Percentiles rank a stretch among this genome's conserved stretches.
These are phyloP conservation scores for Monosporascus sp. DNA, from an alignment of 2,329 filamentous ascomycete species.

Conservation along the genomic window DNA sequence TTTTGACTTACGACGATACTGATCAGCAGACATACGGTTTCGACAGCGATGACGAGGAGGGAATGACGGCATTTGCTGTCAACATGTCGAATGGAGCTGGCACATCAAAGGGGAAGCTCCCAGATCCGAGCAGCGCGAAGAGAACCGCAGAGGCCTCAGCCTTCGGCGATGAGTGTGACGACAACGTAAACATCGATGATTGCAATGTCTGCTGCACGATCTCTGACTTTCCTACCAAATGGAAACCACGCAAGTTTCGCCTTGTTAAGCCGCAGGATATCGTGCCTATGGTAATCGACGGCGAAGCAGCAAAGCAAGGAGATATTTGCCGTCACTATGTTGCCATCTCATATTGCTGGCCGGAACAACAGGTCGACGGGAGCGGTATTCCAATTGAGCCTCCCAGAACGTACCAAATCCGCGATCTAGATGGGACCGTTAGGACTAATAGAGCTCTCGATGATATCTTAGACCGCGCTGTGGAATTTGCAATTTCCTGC, in stretches of 20 bases:
- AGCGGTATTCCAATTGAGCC: not conserved
- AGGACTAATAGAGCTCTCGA: not conserved
- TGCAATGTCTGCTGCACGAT: constrained; percentile 1
- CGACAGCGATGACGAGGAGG: constrained; percentile 5
- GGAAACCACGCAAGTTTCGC: constrained; percentile 1
- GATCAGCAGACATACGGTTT: constrained; percentile 1
- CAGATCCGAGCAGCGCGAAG: not conserved
- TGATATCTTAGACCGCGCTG: constrained; percentile 4
- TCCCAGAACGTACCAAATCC: constrained; percentile 2
- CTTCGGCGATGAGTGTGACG: not conserved
- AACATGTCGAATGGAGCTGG: not conserved
- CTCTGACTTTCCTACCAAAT: constrained; percentile 1
- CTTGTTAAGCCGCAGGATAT: not conserved
- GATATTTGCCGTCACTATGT: constrained; percentile 3
- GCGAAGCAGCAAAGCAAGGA: not conserved
- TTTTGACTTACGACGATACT: constrained; percentile 2
- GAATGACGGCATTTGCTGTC: constrained; percentile 1
- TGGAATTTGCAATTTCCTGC: constrained; percentile 3
- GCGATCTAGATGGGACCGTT: constrained; percentile 1
- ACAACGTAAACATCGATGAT: not conserved
- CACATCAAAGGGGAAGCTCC: too few relatives aligned
- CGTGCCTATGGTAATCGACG: not conserved
- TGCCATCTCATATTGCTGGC: constrained; percentile 7
- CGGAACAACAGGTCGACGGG: not conserved
- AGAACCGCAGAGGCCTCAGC: not conserved